These are phyloP conservation scores for Aspergillus vadensis DNA, from an alignment of 2,329 filamentous ascomycete genomes.

Conservation along the genomic window DNA sequence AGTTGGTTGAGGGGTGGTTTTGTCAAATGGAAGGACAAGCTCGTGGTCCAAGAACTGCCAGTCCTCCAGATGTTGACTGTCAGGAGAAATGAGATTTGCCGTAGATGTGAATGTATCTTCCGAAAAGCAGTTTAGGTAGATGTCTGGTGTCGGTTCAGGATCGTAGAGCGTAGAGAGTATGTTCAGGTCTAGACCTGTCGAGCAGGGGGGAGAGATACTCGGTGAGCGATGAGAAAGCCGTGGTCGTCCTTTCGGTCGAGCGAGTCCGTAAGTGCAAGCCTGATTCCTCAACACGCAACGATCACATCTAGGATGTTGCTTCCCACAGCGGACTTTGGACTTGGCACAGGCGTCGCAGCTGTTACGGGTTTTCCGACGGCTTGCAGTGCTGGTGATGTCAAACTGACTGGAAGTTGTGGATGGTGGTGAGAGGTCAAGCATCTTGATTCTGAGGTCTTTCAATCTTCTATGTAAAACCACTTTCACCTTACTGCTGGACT, in stretches of 20 bases:
- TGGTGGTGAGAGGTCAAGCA: neutral
- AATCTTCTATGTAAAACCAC: too few relatives aligned
- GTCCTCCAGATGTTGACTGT: neutral
- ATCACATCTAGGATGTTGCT: neutral
- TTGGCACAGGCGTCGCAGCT: constrained; percentile 4
- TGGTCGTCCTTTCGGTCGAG: neutral
- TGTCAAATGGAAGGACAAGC: neutral
- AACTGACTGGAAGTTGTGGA: neutral
- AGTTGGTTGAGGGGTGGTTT: neutral
- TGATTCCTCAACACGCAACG: neutral
- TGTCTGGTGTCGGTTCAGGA: neutral
- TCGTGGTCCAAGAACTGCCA: neutral
- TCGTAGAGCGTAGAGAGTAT: neutral
- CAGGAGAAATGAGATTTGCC: neutral
- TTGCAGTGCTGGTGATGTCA: neutral
- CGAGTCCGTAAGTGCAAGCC: neutral
- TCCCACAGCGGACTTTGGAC: neutral
- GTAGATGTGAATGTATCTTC: too few relatives aligned
- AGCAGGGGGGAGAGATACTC: neutral
- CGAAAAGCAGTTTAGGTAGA: neutral
- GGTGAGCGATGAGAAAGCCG: neutral
- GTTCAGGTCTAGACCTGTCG: neutral
- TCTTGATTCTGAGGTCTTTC: neutral
- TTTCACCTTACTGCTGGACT: too few relatives aligned
- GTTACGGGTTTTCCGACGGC: neutral